phyloP scores from a whole-genome alignment of 2,329 filamentous ascomycete genomes.

The Paraphaeosphaeria minitans region DNA sequence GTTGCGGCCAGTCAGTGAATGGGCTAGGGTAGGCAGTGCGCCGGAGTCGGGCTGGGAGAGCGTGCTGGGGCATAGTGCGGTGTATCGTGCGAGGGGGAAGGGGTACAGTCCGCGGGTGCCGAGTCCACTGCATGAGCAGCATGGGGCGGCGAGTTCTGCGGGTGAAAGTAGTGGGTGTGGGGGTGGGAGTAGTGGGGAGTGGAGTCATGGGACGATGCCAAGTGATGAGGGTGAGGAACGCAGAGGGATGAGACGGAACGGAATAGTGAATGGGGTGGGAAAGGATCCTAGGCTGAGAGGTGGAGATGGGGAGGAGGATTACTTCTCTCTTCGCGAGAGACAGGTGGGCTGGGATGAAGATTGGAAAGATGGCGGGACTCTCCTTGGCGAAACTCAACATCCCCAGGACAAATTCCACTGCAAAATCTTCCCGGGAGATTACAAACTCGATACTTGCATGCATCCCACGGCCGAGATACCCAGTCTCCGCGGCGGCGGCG shows the following conservation, averaged over 20 bases:
- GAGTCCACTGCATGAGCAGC: background rate
- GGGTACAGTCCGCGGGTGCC: background rate
- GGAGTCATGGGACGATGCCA: slow-evolving; percentile 9
- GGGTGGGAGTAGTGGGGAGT: background rate
- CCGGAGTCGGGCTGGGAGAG: background rate
- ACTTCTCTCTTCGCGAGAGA: background rate
- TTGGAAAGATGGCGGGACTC: background rate
- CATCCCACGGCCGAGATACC: background rate
- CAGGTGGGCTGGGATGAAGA: background rate
- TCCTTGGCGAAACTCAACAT: background rate
- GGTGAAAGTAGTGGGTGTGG: background rate
- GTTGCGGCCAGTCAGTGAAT: background rate
- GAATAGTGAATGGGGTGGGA: background rate
- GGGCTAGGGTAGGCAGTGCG: background rate
- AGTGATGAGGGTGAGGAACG: background rate
- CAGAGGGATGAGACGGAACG: background rate
- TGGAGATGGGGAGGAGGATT: background rate
- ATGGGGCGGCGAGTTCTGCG: background rate
- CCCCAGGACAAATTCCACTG: background rate
- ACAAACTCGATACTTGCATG: background rate
- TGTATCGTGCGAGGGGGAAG: background rate
- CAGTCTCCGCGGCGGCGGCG: slow-evolving; percentile 5
- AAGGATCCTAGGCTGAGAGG: slow-evolving; percentile 1
- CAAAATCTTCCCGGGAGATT: background rate
- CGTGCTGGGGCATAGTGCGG: slow-evolving; percentile 4